Conservation (phyloP, 1,284 basidiomycete genomes). For the Naganishia sp. region DNA sequence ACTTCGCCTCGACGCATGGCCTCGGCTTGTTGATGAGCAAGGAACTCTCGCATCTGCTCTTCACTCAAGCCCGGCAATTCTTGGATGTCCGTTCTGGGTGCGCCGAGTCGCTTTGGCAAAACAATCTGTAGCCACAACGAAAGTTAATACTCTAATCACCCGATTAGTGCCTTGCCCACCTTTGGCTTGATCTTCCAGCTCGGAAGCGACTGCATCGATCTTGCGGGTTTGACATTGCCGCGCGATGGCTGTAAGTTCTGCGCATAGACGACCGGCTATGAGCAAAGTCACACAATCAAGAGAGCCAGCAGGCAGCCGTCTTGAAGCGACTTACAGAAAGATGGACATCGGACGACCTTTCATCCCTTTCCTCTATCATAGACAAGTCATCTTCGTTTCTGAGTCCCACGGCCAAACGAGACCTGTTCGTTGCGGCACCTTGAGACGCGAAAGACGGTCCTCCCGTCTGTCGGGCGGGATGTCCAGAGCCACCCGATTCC, state of each 20-base stretch:
- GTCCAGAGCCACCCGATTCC: not conserved
- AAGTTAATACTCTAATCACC: not conserved
- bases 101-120: constrained; percentile 27
- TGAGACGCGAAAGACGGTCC: constrained; percentile 18
- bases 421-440: constrained; percentile 10
- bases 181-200: constrained; percentile 29
- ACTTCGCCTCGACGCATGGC: not conserved
- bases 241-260: constrained; percentile 2
- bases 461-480: constrained; percentile 4
- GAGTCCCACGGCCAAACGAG: constrained; percentile 27
- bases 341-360: not conserved
- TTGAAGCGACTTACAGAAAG: not conserved
- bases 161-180: constrained; percentile 9
- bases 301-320: too few relatives aligned
- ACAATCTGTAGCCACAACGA: constrained; percentile 17
- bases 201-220: constrained; percentile 32
- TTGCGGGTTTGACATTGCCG: constrained; percentile 12
- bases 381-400: constrained; percentile 31
- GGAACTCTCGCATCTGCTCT: constrained; percentile 12
- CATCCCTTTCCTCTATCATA: constrained; percentile 34
- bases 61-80: constrained; percentile 13
- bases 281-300: not conserved
- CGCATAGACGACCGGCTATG: not conserved
- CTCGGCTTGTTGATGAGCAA: not conserved
- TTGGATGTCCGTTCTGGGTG: constrained; percentile 12